Conservation (phyloP, 2,329 filamentous ascomycete genomes). For the Venturia carpophila region DNA sequence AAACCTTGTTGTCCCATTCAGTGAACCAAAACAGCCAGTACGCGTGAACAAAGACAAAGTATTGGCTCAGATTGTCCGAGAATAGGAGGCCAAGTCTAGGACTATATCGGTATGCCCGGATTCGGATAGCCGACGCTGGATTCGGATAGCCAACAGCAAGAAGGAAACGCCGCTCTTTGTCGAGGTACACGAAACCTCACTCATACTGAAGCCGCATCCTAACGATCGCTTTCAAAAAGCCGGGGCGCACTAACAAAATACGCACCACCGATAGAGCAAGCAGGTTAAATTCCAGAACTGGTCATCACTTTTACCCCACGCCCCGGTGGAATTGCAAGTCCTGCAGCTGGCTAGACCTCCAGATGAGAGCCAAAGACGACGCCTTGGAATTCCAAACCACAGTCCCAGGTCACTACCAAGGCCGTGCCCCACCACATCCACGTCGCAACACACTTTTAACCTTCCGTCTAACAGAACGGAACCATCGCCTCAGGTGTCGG, state of each 20-base stretch:
- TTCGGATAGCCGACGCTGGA: neutral
- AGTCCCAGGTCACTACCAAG: constrained; percentile 41
- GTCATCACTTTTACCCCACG: too few species aligned
- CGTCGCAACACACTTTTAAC: constrained; percentile 31
- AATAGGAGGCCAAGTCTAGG: neutral
- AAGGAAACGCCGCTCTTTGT: neutral
- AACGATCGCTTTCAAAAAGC: neutral
- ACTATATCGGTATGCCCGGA: neutral
- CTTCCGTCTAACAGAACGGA: constrained; percentile 40
- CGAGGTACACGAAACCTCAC: neutral
- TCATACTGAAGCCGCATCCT: neutral
- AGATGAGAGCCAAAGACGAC: constrained; percentile 35
- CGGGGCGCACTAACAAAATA: neutral
- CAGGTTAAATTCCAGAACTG: too few species aligned
- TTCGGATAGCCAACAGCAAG: neutral
- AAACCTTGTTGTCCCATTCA: too few species aligned
- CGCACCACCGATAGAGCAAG: constrained; percentile 29
- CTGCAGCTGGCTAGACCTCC: too few species aligned
- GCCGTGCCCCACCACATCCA: constrained; percentile 24
- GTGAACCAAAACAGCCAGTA: too few species aligned
- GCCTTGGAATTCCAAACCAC: constrained; percentile 37
- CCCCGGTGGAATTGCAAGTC: too few species aligned
- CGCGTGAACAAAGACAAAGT: too few species aligned
- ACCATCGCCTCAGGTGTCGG: constrained; percentile 41
- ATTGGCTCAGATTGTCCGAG: neutral